phyloP scores from a whole-genome alignment of 2,329 filamentous ascomycete species.

The Xylaria sp. region DNA sequence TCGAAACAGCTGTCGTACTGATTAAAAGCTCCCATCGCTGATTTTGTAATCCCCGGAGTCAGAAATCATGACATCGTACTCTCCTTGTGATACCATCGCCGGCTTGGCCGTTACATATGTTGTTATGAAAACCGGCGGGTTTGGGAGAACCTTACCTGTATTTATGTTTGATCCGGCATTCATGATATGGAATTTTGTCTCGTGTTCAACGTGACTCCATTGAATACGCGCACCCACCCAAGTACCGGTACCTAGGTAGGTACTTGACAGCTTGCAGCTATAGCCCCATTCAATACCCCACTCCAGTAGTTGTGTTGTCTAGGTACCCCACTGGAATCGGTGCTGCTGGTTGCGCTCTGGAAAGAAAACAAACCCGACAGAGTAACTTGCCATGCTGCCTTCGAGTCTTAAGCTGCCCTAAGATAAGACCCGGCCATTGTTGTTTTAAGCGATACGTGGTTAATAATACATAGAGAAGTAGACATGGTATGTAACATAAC shows the following conservation, averaged over 20 bases:
- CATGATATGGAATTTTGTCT: too few relatives aligned
- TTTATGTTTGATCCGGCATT: too few relatives aligned
- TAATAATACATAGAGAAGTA: slow-evolving; percentile 10
- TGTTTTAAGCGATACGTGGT: neutral
- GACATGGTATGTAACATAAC: slow-evolving; percentile 14
- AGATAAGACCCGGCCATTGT: neutral
- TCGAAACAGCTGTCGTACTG: neutral
- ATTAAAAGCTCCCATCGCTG: slow-evolving; percentile 1
- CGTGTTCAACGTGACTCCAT: too few relatives aligned
- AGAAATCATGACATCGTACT: slow-evolving; percentile 16
- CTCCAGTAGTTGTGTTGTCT: neutral
- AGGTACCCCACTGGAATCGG: too few relatives aligned
- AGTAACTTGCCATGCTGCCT: neutral
- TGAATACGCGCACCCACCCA: too few relatives aligned
- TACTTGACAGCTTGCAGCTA: neutral
- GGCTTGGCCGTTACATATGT: neutral
- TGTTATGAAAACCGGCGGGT: neutral
- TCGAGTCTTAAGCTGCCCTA: neutral
- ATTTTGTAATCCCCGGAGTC: slow-evolving; percentile 31
- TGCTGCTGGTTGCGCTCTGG: neutral
- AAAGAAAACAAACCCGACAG: neutral
- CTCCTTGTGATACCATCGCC: neutral
- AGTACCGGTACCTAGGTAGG: neutral
- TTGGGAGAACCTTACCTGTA: too few relatives aligned
- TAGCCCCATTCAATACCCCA: neutral